Base-by-base conservation (phyloP, 2,329 filamentous ascomycete species). In the Orbilia oligospora region DNA sequence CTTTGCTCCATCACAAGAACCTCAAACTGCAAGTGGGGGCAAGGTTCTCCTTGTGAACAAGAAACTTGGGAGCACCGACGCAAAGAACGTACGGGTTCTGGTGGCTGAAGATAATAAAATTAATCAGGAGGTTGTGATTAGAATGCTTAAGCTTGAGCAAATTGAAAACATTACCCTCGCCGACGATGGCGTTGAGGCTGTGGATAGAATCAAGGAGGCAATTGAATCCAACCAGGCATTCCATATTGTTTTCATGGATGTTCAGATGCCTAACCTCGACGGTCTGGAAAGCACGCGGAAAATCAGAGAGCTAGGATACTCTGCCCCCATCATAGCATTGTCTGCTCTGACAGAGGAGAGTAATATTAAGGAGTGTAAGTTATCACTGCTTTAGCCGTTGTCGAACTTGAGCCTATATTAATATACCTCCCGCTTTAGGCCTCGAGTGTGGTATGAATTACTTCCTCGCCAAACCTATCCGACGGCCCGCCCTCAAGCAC, bases 191-290 rank as follows among this genome's bases (percentile, higher is more conserved):
- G 92, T 96, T 84, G 93, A 97, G 84, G 94, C 94, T 0, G 92
- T 94, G 76, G 93, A 97, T 80, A 87, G 91, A 33, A 94, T 97
- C 81, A 94, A 93, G 83, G 90, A 90, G n/a, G 92, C 90, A 80
- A 96, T 97, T 92, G 89, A 91, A 66, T 88, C 88, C 22, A 88
- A 91, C 66, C 87, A 88, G 66, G 88, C 88, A 1, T 97, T 95
- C 83, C 93, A 97, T 81, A 87, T 97, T 30, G 95, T 97, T 80
- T 96, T 97, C 83, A 97, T 97, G 94, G 94, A 97, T 82, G 91
- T 97, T 4, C 93, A 90, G 49, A 97, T 97, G 94, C 94, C 94
- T 3, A 97, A 96, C 80, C 88, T 97, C 14, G 94, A 97, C 82
- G 94, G 94, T 0, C 86, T 97, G 30, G 91, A 97, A 83, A 94